Conservation (phyloP, 1,139 yeast species). For the Geotrichum citri-aurantii region DNA sequence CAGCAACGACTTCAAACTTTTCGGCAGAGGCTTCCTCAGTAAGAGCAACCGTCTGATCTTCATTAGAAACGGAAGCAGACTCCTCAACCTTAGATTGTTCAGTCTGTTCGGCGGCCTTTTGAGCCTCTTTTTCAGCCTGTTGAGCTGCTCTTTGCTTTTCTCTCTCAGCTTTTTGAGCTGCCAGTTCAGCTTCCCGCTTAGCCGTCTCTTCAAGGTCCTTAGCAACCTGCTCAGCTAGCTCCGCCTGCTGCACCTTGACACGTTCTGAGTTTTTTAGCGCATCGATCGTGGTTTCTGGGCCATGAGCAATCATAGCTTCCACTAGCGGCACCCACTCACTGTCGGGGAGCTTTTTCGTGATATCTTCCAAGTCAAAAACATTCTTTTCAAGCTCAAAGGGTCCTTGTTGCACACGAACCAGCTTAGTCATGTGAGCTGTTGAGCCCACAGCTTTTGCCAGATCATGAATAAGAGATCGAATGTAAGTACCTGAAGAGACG, state of each 20-base stretch:
- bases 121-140: neutral
- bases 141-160: neutral
- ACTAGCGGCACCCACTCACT: slow-evolving; percentile 19
- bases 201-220: slow-evolving; percentile 78
- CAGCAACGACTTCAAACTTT: neutral
- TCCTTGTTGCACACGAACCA: slow-evolving; percentile 69
- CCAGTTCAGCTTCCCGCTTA: slow-evolving; percentile 70
- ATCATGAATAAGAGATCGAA: slow-evolving; percentile 84
- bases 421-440: slow-evolving; percentile 83
- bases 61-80: neutral
- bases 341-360: slow-evolving; percentile 29
- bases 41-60: neutral
- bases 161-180: slow-evolving; percentile 37
- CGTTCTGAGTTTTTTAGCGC: slow-evolving; percentile 24
- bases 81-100: neutral
- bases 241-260: slow-evolving; percentile 29
- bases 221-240: slow-evolving; percentile 41
- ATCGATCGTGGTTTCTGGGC: slow-evolving; percentile 9
- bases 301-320: slow-evolving; percentile 12
- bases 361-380: slow-evolving; percentile 62
- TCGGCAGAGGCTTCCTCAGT: neutral
- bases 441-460: slow-evolving; percentile 76
- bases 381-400: slow-evolving; percentile 73
- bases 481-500: slow-evolving; percentile 94
- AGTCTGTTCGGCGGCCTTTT: neutral